Evolutionary conservation across 305 asterid species (phyloP), one percentile per base, ranked within the genome.

Genomic region (Fraxinus nigra): DNA sequence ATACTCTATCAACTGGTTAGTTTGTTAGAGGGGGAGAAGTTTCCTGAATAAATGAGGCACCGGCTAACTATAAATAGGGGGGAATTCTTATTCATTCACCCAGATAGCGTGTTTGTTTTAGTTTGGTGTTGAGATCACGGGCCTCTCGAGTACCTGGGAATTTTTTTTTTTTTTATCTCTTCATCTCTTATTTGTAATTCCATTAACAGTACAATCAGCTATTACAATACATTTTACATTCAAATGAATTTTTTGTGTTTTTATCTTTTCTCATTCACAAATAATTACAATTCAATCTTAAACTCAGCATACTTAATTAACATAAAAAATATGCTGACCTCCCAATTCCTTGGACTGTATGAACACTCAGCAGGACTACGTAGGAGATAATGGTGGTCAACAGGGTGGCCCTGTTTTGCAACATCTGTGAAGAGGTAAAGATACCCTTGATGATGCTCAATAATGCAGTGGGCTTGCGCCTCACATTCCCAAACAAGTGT

Each of bases 371-470:
- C 93, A 35, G 89, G 91, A 85, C 95, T 82, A 67, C 92, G 90
- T 76, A 91, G 87, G 75, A 96, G 93, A 87, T 92, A 96, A 88
- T 93, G 95, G 86, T 90, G 88, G 87, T 92, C 97, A 85, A 92
- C 91, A 37, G 86, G 85, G 70, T 90, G 89, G 67, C 95, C 92
- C 70, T 87, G 84, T 82, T 82, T 85, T 63, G 89, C 88, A 28
- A 97, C 98, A 87, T 96, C 89, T 3, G 99, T 93, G 84, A 94
- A 94, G 80, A 96, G 94, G 87, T 90, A 96, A 83, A 96, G 94
- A 87, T 87, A 91, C 76, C 98, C 98, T 86, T 87, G 95, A 88
- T 94, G 98, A 88, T 94, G 99, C 90, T 96, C 99, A 79, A 93
- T 78, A 85, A 94, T 87, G 87, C 99, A 93, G 86, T 92, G 97